Percentiles rank a stretch among this genome's conserved stretches.
Conservation (phyloP, 768 basidiomycete species). For the Coprinopsis cinerea region DNA sequence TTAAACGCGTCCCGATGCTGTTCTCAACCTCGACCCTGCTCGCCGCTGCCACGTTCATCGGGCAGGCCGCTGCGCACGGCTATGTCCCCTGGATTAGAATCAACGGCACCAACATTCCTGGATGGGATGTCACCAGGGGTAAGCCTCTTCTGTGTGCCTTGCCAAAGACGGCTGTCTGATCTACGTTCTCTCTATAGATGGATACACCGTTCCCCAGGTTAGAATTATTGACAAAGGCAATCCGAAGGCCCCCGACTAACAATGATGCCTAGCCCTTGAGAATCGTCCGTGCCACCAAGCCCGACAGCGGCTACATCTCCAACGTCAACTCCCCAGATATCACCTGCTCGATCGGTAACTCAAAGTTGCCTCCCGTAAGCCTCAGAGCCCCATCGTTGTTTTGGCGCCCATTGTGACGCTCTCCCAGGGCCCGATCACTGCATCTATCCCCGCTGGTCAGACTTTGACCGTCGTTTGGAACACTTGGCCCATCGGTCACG, state of each 20-base stretch:
- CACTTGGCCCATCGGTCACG: constrained; percentile 35
- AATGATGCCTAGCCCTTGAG: constrained; percentile 22
- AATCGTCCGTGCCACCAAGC: constrained; percentile 30
- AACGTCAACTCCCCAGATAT: constrained; percentile 27
- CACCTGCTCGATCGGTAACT: constrained; percentile 34
- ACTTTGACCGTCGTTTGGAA: constrained; percentile 32
- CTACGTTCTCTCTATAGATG: constrained; percentile 15
- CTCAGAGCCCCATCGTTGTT: not conserved
- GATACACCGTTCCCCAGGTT: constrained; percentile 30
- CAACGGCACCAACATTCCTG: constrained; percentile 24
- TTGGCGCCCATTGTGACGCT: not conserved
- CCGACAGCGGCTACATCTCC: constrained; percentile 30
- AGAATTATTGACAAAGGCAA: not conserved
- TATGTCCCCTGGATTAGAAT: constrained; percentile 30
- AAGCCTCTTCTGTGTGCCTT: not conserved
- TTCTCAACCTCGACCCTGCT: constrained; percentile 11
- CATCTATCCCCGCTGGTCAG: constrained; percentile 30
- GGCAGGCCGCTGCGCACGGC: constrained; percentile 27
- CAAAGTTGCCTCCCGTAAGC: constrained; percentile 27
- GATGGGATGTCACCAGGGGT: constrained; percentile 31
- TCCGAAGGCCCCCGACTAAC: not conserved
- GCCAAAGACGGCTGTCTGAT: not conserved
- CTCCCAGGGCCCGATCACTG: constrained; percentile 27
- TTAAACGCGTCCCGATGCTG: constrained; percentile 5
- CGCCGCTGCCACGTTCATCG: constrained; percentile 14